A percentile compares a stretch with the other conserved stretches of the same genome.
Evolutionary conservation across 441 rosid genomes (phyloP).

Genomic region (Gossypium davidsonii): DNA sequence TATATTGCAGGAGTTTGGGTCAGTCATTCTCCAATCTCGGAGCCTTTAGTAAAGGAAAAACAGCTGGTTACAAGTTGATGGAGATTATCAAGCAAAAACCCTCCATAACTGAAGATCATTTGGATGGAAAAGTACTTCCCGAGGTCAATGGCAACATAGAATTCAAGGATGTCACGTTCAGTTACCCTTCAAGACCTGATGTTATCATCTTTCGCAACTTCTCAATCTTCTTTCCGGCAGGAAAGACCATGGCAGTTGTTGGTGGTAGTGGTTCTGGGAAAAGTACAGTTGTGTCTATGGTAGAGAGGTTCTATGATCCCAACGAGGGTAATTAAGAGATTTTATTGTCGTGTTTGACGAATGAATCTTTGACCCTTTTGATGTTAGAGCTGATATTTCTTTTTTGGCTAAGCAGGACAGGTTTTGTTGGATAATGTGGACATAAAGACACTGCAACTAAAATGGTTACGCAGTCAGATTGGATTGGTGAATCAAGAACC

Average conservation of each 20-base stretch:
- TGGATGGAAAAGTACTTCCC: constrained; percentile 62
- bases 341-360: not conserved
- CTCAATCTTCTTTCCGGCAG: constrained; percentile 85
- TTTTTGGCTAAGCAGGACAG: constrained; percentile 55
- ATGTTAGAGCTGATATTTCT: constrained; percentile 12
- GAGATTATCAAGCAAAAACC: constrained; percentile 90
- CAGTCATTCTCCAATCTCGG: constrained; percentile 97
- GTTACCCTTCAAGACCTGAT: constrained; percentile 97
- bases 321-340: constrained; percentile 50
- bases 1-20: constrained; percentile 81
- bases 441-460: constrained; percentile 74
- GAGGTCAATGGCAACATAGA: constrained; percentile 88
- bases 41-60: constrained; percentile 95
- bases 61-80: constrained; percentile 93
- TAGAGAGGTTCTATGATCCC: constrained; percentile 95
- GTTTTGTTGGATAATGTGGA: constrained; percentile 80
- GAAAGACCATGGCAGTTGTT: constrained; percentile 91
- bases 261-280: constrained; percentile 99
- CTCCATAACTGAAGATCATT: constrained; percentile 60
- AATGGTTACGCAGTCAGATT: constrained; percentile 82
- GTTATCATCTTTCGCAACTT: constrained; percentile 81
- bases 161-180: constrained; percentile 79
- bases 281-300: constrained; percentile 90
- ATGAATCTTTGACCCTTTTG: not conserved
- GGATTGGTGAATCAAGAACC: constrained; percentile 98